Conservation (phyloP, 495 filamentous ascomycete genomes). For the Filosporella fistucella region DNA sequence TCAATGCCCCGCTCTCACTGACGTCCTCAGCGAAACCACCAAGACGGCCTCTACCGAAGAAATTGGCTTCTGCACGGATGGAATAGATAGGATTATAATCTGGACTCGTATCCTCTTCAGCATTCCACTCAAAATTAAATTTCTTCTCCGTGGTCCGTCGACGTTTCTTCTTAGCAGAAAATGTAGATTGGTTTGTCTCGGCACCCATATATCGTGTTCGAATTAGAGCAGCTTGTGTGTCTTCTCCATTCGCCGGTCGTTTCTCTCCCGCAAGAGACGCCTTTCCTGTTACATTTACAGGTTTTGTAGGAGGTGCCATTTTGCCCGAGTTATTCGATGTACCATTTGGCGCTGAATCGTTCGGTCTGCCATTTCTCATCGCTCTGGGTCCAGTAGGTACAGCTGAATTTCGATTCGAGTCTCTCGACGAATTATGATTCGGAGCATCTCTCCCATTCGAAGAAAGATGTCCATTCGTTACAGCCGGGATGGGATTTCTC, state of each 20-base stretch:
- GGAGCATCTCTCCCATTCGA: conserved; percentile 17
- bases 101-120: conserved; percentile 87
- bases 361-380: conserved; percentile 51
- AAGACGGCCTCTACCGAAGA: conserved; percentile 76
- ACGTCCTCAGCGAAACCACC: conserved; percentile 81
- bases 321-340: conserved; percentile 38
- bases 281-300: conserved; percentile 26
- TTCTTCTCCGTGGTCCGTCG: conserved; percentile 91
- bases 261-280: conserved; percentile 42
- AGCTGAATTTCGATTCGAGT: too few relatives aligned
- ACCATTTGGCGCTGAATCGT: conserved; percentile 48
- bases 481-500: conserved; percentile 14
- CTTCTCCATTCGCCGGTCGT: conserved; percentile 56
- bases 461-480: conserved; percentile 14
- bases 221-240: conserved; percentile 72
- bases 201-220: conserved; percentile 90
- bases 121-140: conserved; percentile 99
- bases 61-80: conserved; percentile 63
- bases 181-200: conserved; percentile 80
- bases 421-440: too few relatives aligned
- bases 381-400: conserved; percentile 79
- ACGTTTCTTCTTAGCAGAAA: conserved; percentile 95
- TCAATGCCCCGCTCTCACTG: conserved; percentile 60
- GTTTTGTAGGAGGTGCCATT: conserved; percentile 33
- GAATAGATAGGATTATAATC: conserved; percentile 91